These are phyloP conservation scores for Lathyrus oleraceus DNA, from an alignment of 306 rosid genomes.

Conservation along the genomic window DNA sequence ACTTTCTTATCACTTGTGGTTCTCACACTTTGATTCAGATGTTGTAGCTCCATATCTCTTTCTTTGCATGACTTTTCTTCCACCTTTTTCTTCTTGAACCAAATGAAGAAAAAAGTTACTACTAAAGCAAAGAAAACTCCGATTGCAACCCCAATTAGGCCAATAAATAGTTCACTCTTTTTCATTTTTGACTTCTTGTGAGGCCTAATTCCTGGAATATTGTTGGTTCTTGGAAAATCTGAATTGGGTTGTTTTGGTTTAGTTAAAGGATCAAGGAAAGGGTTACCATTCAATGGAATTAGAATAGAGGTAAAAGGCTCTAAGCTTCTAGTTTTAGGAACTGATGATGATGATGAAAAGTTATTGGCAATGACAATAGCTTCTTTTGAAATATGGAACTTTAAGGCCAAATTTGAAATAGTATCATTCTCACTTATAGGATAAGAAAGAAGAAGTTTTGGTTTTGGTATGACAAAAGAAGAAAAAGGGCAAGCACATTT, in stretches of 20 bases:
- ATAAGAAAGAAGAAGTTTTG: slow-evolving; percentile 65
- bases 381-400: slow-evolving; percentile 64
- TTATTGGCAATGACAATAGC: slow-evolving; percentile 58
- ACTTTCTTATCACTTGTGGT: slow-evolving; percentile 79
- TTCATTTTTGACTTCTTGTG: slow-evolving; percentile 63
- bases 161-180: slow-evolving; percentile 48
- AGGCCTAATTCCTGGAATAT: slow-evolving; percentile 41
- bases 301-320: slow-evolving; percentile 60
- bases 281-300: slow-evolving; percentile 61
- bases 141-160: slow-evolving; percentile 47
- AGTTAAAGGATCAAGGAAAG: slow-evolving; percentile 47
- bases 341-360: slow-evolving; percentile 46
- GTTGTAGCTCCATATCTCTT: slow-evolving; percentile 74
- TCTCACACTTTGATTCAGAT: slow-evolving; percentile 78
- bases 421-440: slow-evolving; percentile 67
- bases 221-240: slow-evolving; percentile 40
- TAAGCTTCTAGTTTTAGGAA: slow-evolving; percentile 30
- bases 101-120: slow-evolving; percentile 49
- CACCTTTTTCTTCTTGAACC: slow-evolving; percentile 54
- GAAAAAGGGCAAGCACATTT: slow-evolving; percentile 78
- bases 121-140: slow-evolving; percentile 57
- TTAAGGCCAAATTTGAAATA: slow-evolving; percentile 61
- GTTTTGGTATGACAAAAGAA: slow-evolving; percentile 38
- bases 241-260: slow-evolving; percentile 54
- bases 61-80: slow-evolving; percentile 45